Evolutionary conservation across 768 basidiomycete species (phyloP), one percentile per base, ranked within the genome.

Genomic region (Boletellus emodensis): DNA sequence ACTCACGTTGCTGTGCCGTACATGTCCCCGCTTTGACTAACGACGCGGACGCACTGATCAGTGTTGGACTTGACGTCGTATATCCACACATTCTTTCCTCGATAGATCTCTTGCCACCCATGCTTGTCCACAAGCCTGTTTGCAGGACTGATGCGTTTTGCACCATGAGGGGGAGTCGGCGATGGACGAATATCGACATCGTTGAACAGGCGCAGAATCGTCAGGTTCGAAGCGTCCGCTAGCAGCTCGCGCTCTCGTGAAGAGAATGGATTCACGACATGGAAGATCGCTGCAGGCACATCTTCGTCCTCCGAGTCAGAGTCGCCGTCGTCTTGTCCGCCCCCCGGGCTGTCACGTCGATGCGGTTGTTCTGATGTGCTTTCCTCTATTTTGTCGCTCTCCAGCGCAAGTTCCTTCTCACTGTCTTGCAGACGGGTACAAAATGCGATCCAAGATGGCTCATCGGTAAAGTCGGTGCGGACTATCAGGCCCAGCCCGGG

Each of bases 1-100:
- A 76, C 84, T 65, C 62, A 88, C 87, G 87, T 87, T 46, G 87
- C 88, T 28, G 86, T 85, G 26, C 87, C 86, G 58, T 89, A 89
- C 54, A 82, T 66, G 54, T 82, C 79, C n/a, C 79, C 76, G 13
- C 72, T 64, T 55, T 77, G 79, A 59, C 75, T 80, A 10, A 91
- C 79, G n/a, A 86, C 71, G 41, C 87, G 76, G 46, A 77, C 83
- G 53, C 81, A 86, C 53, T 78, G 78, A 65, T 90, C 87, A 13
- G 45, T 48, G 59, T 87, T 86, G 10, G 87, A 88, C 56, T 67
- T 70, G 7, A 72, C 58, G 59, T 90, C 88, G 60, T 89, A 91
- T 45, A 90, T 76, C 89, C 89, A 90, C 20, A 90, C 57, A 30
- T 73, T 77, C 57, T 79, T 77, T 11, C 89, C 88, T 3, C 63